phyloP scores from a whole-genome alignment of 768 basidiomycete species.

The Rhizopogon salebrosus region DNA sequence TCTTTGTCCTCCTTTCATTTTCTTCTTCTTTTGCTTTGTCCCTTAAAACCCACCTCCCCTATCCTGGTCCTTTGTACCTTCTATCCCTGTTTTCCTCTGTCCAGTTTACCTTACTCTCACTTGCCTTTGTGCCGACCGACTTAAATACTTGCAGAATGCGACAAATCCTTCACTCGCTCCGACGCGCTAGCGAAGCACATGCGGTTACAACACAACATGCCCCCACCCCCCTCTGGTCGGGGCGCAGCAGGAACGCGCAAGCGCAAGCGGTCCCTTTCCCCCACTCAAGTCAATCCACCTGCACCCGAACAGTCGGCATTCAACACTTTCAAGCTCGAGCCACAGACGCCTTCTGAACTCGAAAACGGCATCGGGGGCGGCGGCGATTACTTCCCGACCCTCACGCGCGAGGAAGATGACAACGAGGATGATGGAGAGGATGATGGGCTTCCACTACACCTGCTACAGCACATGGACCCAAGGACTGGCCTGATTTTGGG shows the following conservation, averaged over 20 bases:
- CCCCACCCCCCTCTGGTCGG: constrained; percentile 66
- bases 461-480: constrained; percentile 47
- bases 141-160: constrained; percentile 59
- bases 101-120: background rate
- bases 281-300: constrained; percentile 16
- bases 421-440: constrained; percentile 28
- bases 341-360: constrained; percentile 35
- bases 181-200: constrained; percentile 93
- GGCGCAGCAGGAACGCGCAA: constrained; percentile 72
- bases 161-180: constrained; percentile 91
- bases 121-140: background rate
- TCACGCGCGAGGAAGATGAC: constrained; percentile 9
- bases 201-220: constrained; percentile 81
- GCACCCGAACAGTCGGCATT: constrained; percentile 28
- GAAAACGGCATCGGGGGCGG: constrained; percentile 20
- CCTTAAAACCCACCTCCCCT: background rate
- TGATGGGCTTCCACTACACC: constrained; percentile 51
- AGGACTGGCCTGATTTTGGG: constrained; percentile 62
- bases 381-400: constrained; percentile 28
- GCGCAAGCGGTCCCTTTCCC: constrained; percentile 33
- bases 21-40: background rate
- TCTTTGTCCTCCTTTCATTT: background rate
- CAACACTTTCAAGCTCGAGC: constrained; percentile 63
- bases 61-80: background rate
- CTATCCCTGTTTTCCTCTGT: background rate